Evolutionary conservation across 371 early-diverging fungal genomes (phyloP).

Genomic region (Parasitella parasitica): DNA sequence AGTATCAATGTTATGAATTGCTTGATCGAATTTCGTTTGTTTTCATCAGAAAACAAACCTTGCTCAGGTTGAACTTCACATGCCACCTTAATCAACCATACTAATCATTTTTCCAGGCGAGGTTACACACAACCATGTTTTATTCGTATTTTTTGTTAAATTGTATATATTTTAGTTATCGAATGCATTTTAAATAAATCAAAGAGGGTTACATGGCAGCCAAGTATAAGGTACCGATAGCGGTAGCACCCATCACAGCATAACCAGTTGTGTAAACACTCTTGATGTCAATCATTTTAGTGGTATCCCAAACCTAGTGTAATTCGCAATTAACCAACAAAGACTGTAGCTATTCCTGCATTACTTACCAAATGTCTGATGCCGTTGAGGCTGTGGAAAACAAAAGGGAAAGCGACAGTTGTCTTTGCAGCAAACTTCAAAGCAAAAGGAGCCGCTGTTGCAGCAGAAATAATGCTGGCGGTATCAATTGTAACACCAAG

Average conservation of each 20-base stretch:
- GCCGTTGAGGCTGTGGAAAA: conserved; percentile 88
- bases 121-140: background rate
- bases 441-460: conserved; percentile 47
- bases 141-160: background rate
- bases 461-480: conserved; percentile 57
- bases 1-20: no score
- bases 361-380: conserved; percentile 81
- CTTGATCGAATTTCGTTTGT: background rate
- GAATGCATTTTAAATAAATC: background rate
- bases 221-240: conserved; percentile 58
- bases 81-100: background rate
- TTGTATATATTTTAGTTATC: no score
- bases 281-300: conserved; percentile 65
- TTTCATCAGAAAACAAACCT: background rate
- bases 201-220: conserved; percentile 48
- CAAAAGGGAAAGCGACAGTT: conserved; percentile 69
- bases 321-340: no score
- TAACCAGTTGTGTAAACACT: conserved; percentile 86
- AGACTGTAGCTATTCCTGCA: no score
- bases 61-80: background rate
- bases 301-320: conserved; percentile 83
- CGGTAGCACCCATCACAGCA: conserved; percentile 68
- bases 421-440: conserved; percentile 43
- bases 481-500: conserved; percentile 62
- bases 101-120: background rate